A percentile compares a stretch with the other conserved stretches of the same genome.
Conservation (phyloP, 169 alveolate species). For the Eimeria maxima region DNA sequence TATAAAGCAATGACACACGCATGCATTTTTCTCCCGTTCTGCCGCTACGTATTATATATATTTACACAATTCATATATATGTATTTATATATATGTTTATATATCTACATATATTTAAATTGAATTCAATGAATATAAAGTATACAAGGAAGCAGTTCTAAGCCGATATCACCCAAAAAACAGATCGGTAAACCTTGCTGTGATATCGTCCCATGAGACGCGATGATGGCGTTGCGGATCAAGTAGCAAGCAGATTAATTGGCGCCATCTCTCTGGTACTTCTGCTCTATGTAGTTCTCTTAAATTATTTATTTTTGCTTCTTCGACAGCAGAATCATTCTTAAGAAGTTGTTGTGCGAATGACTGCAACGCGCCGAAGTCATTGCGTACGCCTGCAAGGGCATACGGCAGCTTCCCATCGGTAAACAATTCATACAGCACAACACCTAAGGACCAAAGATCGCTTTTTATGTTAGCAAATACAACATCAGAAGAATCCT, state of each 20-base stretch:
- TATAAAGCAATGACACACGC: no score
- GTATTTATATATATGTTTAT: no score
- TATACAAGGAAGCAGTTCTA: no score
- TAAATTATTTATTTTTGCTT: neutral
- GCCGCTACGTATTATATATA: no score
- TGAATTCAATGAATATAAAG: no score
- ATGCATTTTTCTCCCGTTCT: no score
- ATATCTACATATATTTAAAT: no score
- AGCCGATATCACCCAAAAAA: neutral
- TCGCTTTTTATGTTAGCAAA: neutral
- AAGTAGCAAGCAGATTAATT: neutral
- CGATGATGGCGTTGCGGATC: neutral
- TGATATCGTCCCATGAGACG: neutral
- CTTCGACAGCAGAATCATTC: neutral
- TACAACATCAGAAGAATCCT: neutral
- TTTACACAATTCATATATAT: no score
- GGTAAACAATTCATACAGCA: conserved; percentile 44
- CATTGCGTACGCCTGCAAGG: neutral
- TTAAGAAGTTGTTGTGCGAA: neutral
- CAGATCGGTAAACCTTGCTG: neutral
- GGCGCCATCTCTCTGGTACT: neutral
- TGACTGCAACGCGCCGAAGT: neutral
- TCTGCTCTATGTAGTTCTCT: neutral
- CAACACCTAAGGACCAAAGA: conserved; percentile 64
- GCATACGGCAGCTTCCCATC: conserved; percentile 61